Evolutionary conservation across 2,329 filamentous ascomycete genomes (phyloP).

Genomic region (Paraphoma sp.): DNA sequence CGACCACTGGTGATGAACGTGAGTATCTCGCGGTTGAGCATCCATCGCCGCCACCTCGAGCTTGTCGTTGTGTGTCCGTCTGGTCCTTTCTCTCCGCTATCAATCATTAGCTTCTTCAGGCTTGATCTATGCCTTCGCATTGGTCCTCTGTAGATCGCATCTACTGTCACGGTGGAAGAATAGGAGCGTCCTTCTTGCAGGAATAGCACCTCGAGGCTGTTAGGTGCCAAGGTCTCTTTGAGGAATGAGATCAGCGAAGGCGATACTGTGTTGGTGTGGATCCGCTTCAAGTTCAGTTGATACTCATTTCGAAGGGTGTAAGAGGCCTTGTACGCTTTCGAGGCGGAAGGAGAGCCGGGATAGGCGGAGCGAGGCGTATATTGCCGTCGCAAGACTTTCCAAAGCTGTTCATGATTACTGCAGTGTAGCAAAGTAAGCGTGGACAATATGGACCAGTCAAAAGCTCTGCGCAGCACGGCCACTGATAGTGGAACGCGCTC

Average conservation of each 20-base stretch:
- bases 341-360: slow-evolving; percentile 43
- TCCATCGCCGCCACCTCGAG: slow-evolving; percentile 71
- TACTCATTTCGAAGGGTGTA: slow-evolving; percentile 50
- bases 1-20: slow-evolving; percentile 77
- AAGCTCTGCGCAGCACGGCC: slow-evolving; percentile 69
- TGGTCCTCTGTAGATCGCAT: slow-evolving; percentile 73
- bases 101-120: slow-evolving; percentile 75
- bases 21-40: slow-evolving; percentile 71
- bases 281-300: slow-evolving; percentile 69
- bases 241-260: slow-evolving; percentile 74
- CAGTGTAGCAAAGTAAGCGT: slow-evolving; percentile 78
- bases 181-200: slow-evolving; percentile 70
- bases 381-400: slow-evolving; percentile 71
- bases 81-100: slow-evolving; percentile 67
- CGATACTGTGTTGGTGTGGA: slow-evolving; percentile 78
- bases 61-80: slow-evolving; percentile 48
- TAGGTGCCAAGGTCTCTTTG: slow-evolving; percentile 77
- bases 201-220: slow-evolving; percentile 80
- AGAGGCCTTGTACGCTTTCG: slow-evolving; percentile 45
- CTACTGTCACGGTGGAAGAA: slow-evolving; percentile 68
- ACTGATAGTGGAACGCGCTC: slow-evolving; percentile 78
- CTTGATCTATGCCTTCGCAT: slow-evolving; percentile 74
- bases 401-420: slow-evolving; percentile 74
- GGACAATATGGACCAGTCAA: slow-evolving; percentile 77
- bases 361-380: slow-evolving; percentile 49